Evolutionary conservation across 129 eudicot genomes (phyloP), one percentile per base, ranked within the genome.

Genomic region (Pulicaria dysenterica): DNA sequence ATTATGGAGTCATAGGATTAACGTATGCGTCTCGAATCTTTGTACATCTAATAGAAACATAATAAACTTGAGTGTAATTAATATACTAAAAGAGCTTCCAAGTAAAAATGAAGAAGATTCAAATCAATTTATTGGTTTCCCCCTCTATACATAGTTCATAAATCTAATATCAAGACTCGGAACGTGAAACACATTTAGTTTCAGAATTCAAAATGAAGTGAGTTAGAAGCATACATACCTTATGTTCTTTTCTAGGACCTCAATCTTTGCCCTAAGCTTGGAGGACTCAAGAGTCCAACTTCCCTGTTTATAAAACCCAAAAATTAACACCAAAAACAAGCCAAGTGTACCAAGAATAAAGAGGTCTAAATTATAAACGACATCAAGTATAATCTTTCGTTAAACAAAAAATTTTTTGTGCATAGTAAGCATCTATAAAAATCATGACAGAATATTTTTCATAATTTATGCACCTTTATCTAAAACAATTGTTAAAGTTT

Each of bases 231-330:
- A 56, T 49, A 10, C 43, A 6, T 81, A 90, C 96, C 89, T 90
- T 68, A 87, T 87, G 78, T 87, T 90, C 78, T 78, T 88, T 59
- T 90, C 89, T 37, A 90, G 85, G 51, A 85, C 83, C 74, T 90
- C 94, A 43, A 90, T 81, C 56, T 74, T 85, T 42, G 95, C 64
- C 66, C 72, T 64, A 48, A 86, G 93, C 72, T 80, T 87, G 17
- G 90, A 81, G 17, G 80, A 81, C 61, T 90, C 94, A 57, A 87
- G 84, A 60, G 85, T 67, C 91, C 88, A 84, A 53, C 79, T 77
- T 70, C 75, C 88, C 91, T 83, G 66, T 69, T 63, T 16, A 62
- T 10, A 61, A 58, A 50, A 48, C 38, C 24, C 5, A 43, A 36
- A 49, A 9, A 39, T 10, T 8, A 64, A 24, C 14, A 41, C 39